These are phyloP conservation scores for Brachypodium distachyon DNA, from an alignment of 202 grass and related monocot species.

Conservation along the genomic window DNA sequence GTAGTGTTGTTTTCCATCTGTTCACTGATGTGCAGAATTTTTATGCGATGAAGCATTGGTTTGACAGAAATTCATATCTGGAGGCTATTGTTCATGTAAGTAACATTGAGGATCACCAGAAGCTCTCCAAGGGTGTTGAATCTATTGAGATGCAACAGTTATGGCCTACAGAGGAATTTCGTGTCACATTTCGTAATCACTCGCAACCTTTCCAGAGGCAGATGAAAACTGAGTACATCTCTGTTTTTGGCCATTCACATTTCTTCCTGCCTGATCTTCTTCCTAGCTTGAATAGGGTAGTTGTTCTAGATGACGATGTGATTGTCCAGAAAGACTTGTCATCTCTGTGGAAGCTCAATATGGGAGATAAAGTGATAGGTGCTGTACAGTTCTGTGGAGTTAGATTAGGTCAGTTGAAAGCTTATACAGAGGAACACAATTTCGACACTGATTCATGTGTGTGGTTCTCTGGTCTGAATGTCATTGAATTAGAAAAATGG, in stretches of 20 bases:
- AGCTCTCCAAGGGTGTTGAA: slow-evolving; percentile 18
- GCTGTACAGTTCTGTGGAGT: slow-evolving; percentile 69
- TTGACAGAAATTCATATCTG: slow-evolving; percentile 69
- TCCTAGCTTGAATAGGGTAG: slow-evolving; percentile 56
- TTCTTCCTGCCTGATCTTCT: slow-evolving; percentile 83
- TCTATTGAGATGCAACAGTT: slow-evolving; percentile 25
- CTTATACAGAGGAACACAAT: slow-evolving; percentile 33
- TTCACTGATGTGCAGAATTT: slow-evolving; percentile 76
- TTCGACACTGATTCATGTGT: slow-evolving; percentile 46
- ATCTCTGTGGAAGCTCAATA: slow-evolving; percentile 62
- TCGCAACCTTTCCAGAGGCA: slow-evolving; percentile 22
- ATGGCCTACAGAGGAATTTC: slow-evolving; percentile 67
- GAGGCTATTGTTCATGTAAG: slow-evolving; percentile 49
- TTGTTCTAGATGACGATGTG: slow-evolving; percentile 91
- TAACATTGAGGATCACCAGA: slow-evolving; percentile 53
- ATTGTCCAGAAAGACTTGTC: slow-evolving; percentile 84
- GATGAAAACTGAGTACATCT: slow-evolving; percentile 77
- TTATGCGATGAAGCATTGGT: slow-evolving; percentile 88
- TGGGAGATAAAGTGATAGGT: slow-evolving; percentile 64
- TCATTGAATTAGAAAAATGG: slow-evolving; percentile 85
- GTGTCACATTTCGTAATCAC: slow-evolving; percentile 44
- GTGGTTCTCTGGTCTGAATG: slow-evolving; percentile 82
- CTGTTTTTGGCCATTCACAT: slow-evolving; percentile 73
- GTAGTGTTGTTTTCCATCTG: slow-evolving; percentile 66
- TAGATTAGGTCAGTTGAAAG: slow-evolving; percentile 64